Percentiles rank a stretch among this genome's conserved stretches.
phyloP scores from a whole-genome alignment of 2,329 filamentous ascomycete species.

The Cephalotrichum gorgonifer region DNA sequence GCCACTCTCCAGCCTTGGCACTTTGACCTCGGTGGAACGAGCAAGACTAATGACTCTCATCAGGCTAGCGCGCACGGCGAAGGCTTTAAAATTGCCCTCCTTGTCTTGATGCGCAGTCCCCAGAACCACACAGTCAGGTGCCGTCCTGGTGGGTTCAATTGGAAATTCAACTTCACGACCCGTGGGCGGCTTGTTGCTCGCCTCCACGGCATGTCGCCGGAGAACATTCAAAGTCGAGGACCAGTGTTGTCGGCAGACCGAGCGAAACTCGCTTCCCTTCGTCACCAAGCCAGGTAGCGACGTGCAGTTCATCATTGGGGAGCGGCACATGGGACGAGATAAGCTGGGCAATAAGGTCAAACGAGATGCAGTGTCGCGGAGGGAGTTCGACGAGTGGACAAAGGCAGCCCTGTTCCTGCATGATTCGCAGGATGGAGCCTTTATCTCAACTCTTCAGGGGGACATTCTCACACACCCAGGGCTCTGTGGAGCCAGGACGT shows the following conservation, averaged over 20 bases:
- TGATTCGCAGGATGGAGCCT: neutral
- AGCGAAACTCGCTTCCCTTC: neutral
- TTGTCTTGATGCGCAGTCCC: slow-evolving; percentile 15
- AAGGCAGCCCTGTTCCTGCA: neutral
- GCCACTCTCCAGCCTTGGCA: slow-evolving; percentile 18
- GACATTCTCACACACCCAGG: neutral
- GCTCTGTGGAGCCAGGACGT: neutral
- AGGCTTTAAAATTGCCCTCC: slow-evolving; percentile 19
- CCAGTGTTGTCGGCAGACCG: neutral
- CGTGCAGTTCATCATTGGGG: neutral
- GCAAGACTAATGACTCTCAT: slow-evolving; percentile 10
- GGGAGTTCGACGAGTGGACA: neutral
- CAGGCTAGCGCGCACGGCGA: slow-evolving; percentile 19
- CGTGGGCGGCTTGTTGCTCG: slow-evolving; percentile 11
- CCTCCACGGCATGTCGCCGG: slow-evolving; percentile 7
- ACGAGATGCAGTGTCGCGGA: neutral
- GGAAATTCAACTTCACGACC: slow-evolving; percentile 19
- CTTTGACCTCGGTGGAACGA: slow-evolving; percentile 17
- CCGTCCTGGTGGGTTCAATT: slow-evolving; percentile 14
- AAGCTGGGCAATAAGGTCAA: neutral
- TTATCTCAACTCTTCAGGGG: neutral
- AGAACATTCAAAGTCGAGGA: neutral
- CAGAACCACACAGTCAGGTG: slow-evolving; percentile 17
- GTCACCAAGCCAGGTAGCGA: no score
- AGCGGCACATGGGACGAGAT: neutral